Evolutionary conservation across 202 grass and related monocot species (phyloP).

Genomic region (Tripidium arundinaceum): DNA sequence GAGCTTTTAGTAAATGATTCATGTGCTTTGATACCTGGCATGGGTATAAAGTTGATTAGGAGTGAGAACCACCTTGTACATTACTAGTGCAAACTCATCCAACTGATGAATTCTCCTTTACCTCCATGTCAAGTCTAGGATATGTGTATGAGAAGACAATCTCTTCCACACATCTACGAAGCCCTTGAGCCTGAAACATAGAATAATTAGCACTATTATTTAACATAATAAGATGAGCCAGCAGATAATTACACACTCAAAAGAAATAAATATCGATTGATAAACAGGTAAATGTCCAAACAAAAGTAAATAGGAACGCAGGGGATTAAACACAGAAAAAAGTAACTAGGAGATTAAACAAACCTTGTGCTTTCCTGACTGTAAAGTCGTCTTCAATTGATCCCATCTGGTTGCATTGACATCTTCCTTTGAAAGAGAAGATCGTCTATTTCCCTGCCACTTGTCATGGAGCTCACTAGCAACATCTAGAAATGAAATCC

Average conservation of each 20-base stretch:
- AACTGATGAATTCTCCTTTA: slow-evolving; percentile 22
- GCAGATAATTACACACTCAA: background rate
- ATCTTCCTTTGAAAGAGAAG: slow-evolving; percentile 72
- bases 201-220: background rate
- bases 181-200: slow-evolving; percentile 47
- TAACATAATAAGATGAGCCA: background rate
- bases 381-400: slow-evolving; percentile 70
- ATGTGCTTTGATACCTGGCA: slow-evolving; percentile 89
- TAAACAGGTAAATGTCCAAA: background rate
- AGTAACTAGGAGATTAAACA: slow-evolving; percentile 11
- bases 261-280: background rate
- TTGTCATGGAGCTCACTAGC: slow-evolving; percentile 62
- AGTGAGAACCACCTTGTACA: background rate
- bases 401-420: slow-evolving; percentile 66
- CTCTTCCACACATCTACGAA: slow-evolving; percentile 86
- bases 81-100: background rate
- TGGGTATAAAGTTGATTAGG: background rate
- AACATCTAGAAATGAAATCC: slow-evolving; percentile 43
- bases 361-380: slow-evolving; percentile 91
- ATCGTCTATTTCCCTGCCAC: slow-evolving; percentile 65
- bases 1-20: slow-evolving; percentile 94
- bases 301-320: background rate
- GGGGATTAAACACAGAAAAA: slow-evolving; percentile 2
- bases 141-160: slow-evolving; percentile 93
- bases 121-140: slow-evolving; percentile 98